phyloP scores from a whole-genome alignment of 2,329 filamentous ascomycete species.

The Diaporthe batatas region DNA sequence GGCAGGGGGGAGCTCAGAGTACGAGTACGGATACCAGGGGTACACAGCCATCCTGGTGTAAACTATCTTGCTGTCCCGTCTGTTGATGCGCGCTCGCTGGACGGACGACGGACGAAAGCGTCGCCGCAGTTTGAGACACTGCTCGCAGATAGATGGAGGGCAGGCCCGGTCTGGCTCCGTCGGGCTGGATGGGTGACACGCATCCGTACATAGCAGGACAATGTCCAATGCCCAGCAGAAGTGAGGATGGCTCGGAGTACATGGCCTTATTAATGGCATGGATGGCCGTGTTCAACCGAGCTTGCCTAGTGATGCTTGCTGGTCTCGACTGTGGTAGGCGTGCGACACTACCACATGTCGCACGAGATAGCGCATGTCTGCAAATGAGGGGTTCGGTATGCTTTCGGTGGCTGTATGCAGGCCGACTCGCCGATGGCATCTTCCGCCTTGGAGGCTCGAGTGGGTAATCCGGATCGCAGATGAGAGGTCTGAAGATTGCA shows the following conservation, averaged over 20 bases:
- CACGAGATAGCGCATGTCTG: constrained; percentile 10
- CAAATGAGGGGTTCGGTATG: constrained; percentile 15
- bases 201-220: neutral
- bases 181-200: neutral
- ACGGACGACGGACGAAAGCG: neutral
- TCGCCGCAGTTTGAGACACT: constrained; percentile 4
- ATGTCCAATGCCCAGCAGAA: neutral
- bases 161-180: neutral
- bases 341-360: neutral
- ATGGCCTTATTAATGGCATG: neutral
- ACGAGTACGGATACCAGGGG: too few relatives aligned
- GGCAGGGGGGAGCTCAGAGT: neutral
- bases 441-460: neutral
- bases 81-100: neutral
- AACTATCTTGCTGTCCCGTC: neutral
- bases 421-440: constrained; percentile 13
- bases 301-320: neutral
- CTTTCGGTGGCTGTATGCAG: constrained; percentile 8
- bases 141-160: constrained; percentile 8
- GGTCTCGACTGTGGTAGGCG: neutral
- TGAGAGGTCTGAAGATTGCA: neutral
- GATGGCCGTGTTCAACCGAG: neutral
- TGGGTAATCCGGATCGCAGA: neutral
- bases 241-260: neutral
- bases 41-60: neutral